Base-by-base conservation (phyloP, 768 basidiomycete genomes). In the Phanerochaete sordida region DNA sequence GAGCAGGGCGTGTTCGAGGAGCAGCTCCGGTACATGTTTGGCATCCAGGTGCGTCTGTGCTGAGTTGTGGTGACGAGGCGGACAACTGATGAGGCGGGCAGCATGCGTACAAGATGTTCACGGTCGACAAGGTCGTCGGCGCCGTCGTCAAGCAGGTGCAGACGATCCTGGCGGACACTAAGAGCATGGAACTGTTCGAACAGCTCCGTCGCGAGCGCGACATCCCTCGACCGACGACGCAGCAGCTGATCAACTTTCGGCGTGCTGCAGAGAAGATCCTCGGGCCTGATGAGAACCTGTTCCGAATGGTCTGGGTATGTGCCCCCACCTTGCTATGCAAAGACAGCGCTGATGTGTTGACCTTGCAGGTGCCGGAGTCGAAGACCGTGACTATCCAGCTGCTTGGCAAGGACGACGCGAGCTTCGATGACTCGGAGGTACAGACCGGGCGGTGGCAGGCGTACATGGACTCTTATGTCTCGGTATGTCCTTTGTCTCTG, bases 1-100 rank as follows among this genome's bases (percentile, higher is more conserved):
- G 97, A 99, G 66, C 88, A 88, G 64, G 76, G 79, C 45, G 81
- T 79, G 3, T 98, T 95, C 70, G 96, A 98, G 73, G 97, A 99
- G 65, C 90, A 90, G 66, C 83, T 96, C 78, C 81, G 96, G 45
- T 81, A 81, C 57, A 87, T 94, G 79, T 95, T 93, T 72, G 91
- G 92, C n/a, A 80, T 86, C 46, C 84, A 85, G 79, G 94, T 89
- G 35, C 28, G 70, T 62, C 16, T 19, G 24, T 9, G 16, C 33
- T 47, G 24, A 35, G 24, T 39, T 37, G 50, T 60, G 12, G 62
- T 16, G 35, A 39, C 39, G 15, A 12, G 9, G 27, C 43, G 31
- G 8, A 57, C 15, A 43, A 8, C 13, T 24, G 30, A n/a, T 33
- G 46, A 31, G n/a, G 11, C 15, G 39, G 19, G 2, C 62, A 90